These are phyloP conservation scores for Boletus tylopilopsis DNA, from an alignment of 768 basidiomycete species.

Conservation along the genomic window DNA sequence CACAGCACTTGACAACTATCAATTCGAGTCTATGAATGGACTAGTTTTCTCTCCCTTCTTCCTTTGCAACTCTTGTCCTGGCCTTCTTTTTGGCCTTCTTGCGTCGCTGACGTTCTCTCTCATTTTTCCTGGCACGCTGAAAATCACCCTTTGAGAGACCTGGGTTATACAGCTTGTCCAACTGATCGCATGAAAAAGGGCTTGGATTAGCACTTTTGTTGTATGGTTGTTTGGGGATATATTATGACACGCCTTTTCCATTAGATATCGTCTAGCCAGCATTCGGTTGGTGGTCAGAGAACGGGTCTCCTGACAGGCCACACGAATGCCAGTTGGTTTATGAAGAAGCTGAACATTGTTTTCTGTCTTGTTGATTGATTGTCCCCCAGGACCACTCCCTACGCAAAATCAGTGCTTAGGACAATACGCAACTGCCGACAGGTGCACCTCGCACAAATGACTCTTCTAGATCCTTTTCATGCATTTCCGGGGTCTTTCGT, in stretches of 20 bases:
- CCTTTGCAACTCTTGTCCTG: constrained; percentile 25
- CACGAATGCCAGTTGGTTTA: constrained; percentile 82
- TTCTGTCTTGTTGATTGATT: constrained; percentile 94
- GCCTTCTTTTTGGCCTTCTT: constrained; percentile 80
- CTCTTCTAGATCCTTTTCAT: constrained; percentile 83
- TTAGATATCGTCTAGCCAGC: constrained; percentile 65
- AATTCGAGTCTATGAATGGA: neutral
- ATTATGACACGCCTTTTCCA: constrained; percentile 65
- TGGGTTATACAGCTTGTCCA: constrained; percentile 70
- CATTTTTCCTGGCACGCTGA: constrained; percentile 65
- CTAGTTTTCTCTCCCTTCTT: constrained; percentile 14
- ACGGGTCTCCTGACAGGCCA: constrained; percentile 85
- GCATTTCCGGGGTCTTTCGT: constrained; percentile 62
- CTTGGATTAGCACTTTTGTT: constrained; percentile 17
- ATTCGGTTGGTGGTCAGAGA: constrained; percentile 77
- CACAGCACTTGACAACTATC: neutral
- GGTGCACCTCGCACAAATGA: constrained; percentile 76
- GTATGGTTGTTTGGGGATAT: constrained; percentile 15
- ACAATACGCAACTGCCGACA: neutral
- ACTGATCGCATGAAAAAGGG: constrained; percentile 36
- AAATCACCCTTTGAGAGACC: constrained; percentile 72
- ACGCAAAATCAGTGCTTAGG: constrained; percentile 9
- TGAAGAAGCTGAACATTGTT: constrained; percentile 89
- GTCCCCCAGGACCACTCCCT: constrained; percentile 95
- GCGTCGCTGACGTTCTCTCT: constrained; percentile 67